A percentile compares a stretch with the other conserved stretches of the same genome.
Conservation (phyloP, 768 basidiomycete species). For the Lactarius trivialis region DNA sequence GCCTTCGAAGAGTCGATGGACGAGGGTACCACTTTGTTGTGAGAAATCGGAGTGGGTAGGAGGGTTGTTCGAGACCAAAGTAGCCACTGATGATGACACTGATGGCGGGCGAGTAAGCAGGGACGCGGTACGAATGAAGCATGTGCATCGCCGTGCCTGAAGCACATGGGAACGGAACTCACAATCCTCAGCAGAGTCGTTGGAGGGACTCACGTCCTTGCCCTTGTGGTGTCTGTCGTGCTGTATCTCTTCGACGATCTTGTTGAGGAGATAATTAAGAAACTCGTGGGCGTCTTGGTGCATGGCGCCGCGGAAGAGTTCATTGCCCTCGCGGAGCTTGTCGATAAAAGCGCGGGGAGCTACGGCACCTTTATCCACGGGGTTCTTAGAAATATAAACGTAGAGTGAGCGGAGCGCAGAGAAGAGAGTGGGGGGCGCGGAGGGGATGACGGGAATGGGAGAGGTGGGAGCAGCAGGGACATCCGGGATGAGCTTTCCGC, state of each 20-base stretch:
- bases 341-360: conserved; percentile 89
- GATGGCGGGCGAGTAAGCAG: conserved; percentile 5
- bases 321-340: conserved; percentile 89
- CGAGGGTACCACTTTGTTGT: conserved; percentile 53
- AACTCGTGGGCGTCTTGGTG: conserved; percentile 99
- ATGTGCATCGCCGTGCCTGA: not conserved
- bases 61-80: conserved; percentile 39
- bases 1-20: conserved; percentile 92
- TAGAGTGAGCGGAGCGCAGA: conserved; percentile 93
- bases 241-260: conserved; percentile 89
- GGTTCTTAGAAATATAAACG: conserved; percentile 71
- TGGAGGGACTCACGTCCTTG: conserved; percentile 1
- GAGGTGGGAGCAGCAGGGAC: conserved; percentile 28
- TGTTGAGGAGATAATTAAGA: conserved; percentile 88
- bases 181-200: conserved; percentile 55
- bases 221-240: conserved; percentile 44
- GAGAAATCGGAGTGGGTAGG: conserved; percentile 40
- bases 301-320: conserved; percentile 81
- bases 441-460: conserved; percentile 42
- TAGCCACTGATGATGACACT: conserved; percentile 59
- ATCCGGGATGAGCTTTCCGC: conserved; percentile 38
- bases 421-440: conserved; percentile 70
- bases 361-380: conserved; percentile 74
- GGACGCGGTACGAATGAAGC: not conserved
- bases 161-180: conserved; percentile 31